Conservation (phyloP, 495 filamentous ascomycete genomes). For the Aspergillus sclerotioniger region DNA sequence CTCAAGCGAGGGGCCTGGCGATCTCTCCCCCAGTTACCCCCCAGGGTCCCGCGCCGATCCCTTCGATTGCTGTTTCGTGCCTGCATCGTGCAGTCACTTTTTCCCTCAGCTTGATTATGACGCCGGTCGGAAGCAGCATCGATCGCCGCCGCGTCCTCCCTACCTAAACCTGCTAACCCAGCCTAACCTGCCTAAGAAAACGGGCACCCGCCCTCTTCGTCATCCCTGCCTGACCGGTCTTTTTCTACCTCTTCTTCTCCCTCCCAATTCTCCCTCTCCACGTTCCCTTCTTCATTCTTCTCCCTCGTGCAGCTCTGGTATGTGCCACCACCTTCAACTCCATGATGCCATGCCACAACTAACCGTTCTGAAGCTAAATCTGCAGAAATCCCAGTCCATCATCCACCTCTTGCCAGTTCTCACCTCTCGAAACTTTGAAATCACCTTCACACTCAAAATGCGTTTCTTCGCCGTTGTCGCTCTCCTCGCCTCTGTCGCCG, state of each 20-base stretch:
- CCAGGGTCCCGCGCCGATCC: constrained; percentile 3
- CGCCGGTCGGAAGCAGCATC: not conserved
- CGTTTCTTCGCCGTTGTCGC: constrained; percentile 3
- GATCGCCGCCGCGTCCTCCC: not conserved
- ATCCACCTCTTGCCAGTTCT: not conserved
- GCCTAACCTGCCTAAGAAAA: not conserved
- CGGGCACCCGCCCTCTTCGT: not conserved
- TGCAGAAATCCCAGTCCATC: not conserved
- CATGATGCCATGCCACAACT: not conserved
- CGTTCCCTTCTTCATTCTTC: not conserved
- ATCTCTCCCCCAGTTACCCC: not conserved
- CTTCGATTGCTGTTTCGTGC: constrained; percentile 1
- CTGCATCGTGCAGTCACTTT: not conserved
- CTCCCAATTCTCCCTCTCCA: not conserved
- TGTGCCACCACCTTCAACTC: not conserved
- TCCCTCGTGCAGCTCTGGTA: not conserved
- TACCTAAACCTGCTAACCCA: not conserved
- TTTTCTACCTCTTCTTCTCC: not conserved
- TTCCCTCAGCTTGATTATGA: not conserved
- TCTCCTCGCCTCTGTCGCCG: not conserved
- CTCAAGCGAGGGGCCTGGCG: not conserved
- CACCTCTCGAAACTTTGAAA: not conserved
- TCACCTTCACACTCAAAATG: not conserved
- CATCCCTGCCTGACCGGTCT: not conserved
- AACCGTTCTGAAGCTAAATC: not conserved